phyloP scores from a whole-genome alignment of 768 basidiomycete species.

The Tulasnella sp. region DNA sequence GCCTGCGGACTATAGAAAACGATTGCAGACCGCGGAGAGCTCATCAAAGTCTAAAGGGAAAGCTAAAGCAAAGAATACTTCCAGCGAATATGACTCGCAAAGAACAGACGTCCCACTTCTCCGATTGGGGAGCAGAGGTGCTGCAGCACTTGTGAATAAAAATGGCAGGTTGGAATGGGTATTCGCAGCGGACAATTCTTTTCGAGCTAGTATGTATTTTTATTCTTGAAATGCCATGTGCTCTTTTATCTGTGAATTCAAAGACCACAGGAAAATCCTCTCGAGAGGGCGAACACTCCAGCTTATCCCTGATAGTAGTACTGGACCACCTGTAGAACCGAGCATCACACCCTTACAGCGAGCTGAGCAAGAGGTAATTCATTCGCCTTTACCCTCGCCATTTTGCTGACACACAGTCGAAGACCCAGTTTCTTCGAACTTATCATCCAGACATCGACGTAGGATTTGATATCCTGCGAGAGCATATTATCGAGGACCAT shows the following conservation, averaged over 20 bases:
- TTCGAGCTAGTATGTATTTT: constrained; percentile 21
- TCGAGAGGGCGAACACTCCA: too few species aligned
- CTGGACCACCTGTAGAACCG: constrained; percentile 25
- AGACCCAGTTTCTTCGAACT: constrained; percentile 63
- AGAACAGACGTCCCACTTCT: constrained; percentile 39
- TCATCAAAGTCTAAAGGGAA: not conserved
- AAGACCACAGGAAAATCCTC: constrained; percentile 22
- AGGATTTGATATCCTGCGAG: constrained; percentile 35
- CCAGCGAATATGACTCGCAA: constrained; percentile 13
- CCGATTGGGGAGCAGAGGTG: constrained; percentile 42
- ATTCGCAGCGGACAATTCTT: constrained; percentile 27
- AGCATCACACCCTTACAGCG: constrained; percentile 33
- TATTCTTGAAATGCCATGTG: not conserved
- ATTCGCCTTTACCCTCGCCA: constrained; percentile 1
- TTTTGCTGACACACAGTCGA: not conserved
- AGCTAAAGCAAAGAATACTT: not conserved
- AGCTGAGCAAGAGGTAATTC: constrained; percentile 52
- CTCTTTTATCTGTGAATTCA: not conserved
- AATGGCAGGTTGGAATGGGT: constrained; percentile 42
- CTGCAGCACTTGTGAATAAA: constrained; percentile 39
- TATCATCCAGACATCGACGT: constrained; percentile 62
- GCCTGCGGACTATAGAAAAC: too few species aligned
- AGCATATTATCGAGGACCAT: not conserved
- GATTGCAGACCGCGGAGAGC: too few species aligned
- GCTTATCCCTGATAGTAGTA: constrained; percentile 48